phyloP scores from a whole-genome alignment of 2,329 filamentous ascomycete species.

The Fusarium tricinctum region DNA sequence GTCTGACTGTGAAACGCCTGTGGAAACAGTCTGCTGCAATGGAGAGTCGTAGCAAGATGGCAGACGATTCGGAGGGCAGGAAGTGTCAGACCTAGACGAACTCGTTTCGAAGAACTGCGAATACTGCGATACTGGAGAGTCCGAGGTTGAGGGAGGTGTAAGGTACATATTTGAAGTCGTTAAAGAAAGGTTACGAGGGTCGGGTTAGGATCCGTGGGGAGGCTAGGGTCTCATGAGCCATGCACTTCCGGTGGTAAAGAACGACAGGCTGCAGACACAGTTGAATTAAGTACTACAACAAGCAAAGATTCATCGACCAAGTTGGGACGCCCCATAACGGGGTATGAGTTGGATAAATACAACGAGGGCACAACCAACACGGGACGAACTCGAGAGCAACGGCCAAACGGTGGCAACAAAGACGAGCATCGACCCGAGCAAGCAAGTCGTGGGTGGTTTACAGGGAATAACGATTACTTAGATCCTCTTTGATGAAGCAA shows the following conservation, averaged over 20 bases:
- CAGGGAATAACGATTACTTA: conserved; percentile 45
- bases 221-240: conserved; percentile 47
- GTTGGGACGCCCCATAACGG: conserved; percentile 39
- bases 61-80: conserved; percentile 52
- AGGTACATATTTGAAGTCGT: conserved; percentile 61
- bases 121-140: conserved; percentile 57
- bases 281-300: conserved; percentile 37
- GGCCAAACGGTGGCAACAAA: conserved; percentile 44
- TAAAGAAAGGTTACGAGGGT: conserved; percentile 45
- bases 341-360: conserved; percentile 44
- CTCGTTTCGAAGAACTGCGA: conserved; percentile 44
- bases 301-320: conserved; percentile 45
- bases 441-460: conserved; percentile 28
- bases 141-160: conserved; percentile 63
- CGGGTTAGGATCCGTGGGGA: conserved; percentile 47
- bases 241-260: conserved; percentile 38
- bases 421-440: conserved; percentile 32
- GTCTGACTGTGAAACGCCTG: conserved; percentile 60
- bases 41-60: conserved; percentile 63
- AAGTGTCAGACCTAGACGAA: conserved; percentile 53
- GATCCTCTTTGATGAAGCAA: conserved; percentile 45
- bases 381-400: conserved; percentile 33
- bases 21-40: conserved; percentile 56
- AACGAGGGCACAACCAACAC: conserved; percentile 35
- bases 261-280: conserved; percentile 29